Evolutionary conservation across 2,329 filamentous ascomycete genomes (phyloP).

Genomic region (Fusarium illudens): DNA sequence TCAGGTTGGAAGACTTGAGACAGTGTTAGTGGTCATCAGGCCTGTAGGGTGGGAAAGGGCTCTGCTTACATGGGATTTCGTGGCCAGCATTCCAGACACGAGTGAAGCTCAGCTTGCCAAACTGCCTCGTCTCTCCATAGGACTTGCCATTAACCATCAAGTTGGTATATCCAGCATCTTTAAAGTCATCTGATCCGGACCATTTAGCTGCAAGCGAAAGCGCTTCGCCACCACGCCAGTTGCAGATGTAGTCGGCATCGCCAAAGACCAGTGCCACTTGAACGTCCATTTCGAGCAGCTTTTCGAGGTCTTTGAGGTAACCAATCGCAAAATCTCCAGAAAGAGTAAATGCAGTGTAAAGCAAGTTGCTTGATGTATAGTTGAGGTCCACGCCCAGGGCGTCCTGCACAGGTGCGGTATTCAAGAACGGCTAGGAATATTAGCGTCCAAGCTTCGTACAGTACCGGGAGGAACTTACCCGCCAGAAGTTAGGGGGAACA

Average conservation of each 20-base stretch:
- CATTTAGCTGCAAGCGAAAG: slow-evolving; percentile 9
- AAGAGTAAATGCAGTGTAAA: slow-evolving; percentile 8
- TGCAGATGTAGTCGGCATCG: slow-evolving; percentile 24
- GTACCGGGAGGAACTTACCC: background rate
- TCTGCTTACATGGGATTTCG: slow-evolving; percentile 11
- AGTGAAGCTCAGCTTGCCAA: slow-evolving; percentile 17
- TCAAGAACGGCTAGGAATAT: slow-evolving; percentile 2
- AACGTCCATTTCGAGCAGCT: slow-evolving; percentile 10
- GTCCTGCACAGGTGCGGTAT: slow-evolving; percentile 10
- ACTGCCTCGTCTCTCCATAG: slow-evolving; percentile 19
- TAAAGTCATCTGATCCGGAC: background rate
- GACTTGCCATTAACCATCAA: slow-evolving; percentile 5
- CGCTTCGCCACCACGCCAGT: slow-evolving; percentile 21
- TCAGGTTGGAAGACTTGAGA: slow-evolving; percentile 7
- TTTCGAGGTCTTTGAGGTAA: slow-evolving; percentile 9
- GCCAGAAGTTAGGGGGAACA: slow-evolving; percentile 10
- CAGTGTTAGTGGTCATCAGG: background rate
- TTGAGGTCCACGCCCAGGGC: slow-evolving; percentile 15
- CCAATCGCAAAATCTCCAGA: slow-evolving; percentile 11
- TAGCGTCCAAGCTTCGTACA: background rate
- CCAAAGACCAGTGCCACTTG: slow-evolving; percentile 15
- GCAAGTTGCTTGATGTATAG: slow-evolving; percentile 14
- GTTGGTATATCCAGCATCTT: slow-evolving; percentile 9
- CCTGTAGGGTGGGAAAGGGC: background rate
- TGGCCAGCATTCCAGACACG: slow-evolving; percentile 19